Evolutionary conservation across 306 rosid species (phyloP).

Genomic region (Coriaria nepalensis): DNA sequence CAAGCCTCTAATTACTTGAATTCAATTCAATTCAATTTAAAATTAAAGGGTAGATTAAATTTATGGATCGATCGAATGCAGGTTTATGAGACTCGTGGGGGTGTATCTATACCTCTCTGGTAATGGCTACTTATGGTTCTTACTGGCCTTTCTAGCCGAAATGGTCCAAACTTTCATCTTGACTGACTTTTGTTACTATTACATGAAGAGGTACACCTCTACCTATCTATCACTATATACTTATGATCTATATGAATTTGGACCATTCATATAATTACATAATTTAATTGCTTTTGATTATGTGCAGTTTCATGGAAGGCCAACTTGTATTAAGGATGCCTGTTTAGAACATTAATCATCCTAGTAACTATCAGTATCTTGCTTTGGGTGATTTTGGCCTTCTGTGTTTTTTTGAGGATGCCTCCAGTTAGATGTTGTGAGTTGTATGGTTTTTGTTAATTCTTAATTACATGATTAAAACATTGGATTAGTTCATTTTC

Average conservation of each 20-base stretch:
- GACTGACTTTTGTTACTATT: slow-evolving; percentile 79
- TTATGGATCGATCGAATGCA: slow-evolving; percentile 8
- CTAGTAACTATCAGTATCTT: too few species aligned
- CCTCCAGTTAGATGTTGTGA: too few species aligned
- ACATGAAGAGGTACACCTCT: slow-evolving; percentile 44
- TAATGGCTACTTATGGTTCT: slow-evolving; percentile 43
- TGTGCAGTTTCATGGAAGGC: slow-evolving; percentile 48
- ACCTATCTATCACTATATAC: neutral
- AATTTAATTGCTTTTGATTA: neutral
- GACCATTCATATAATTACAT: neutral
- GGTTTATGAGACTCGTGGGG: slow-evolving; percentile 53
- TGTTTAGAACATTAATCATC: slow-evolving; percentile 5
- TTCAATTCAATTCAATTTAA: too few species aligned
- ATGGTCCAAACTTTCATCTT: slow-evolving; percentile 63
- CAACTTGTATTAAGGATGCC: slow-evolving; percentile 62
- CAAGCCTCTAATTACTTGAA: neutral
- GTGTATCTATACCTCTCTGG: slow-evolving; percentile 23
- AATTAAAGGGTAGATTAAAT: too few species aligned
- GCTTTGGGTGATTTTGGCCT: too few species aligned
- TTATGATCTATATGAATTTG: neutral
- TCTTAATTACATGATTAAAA: too few species aligned
- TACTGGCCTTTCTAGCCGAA: slow-evolving; percentile 37
- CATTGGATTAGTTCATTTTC: too few species aligned
- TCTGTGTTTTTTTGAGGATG: too few species aligned
- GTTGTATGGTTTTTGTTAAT: too few species aligned